These are phyloP conservation scores for Populus alba DNA, from an alignment of 345 rosid genomes.

Conservation along the genomic window DNA sequence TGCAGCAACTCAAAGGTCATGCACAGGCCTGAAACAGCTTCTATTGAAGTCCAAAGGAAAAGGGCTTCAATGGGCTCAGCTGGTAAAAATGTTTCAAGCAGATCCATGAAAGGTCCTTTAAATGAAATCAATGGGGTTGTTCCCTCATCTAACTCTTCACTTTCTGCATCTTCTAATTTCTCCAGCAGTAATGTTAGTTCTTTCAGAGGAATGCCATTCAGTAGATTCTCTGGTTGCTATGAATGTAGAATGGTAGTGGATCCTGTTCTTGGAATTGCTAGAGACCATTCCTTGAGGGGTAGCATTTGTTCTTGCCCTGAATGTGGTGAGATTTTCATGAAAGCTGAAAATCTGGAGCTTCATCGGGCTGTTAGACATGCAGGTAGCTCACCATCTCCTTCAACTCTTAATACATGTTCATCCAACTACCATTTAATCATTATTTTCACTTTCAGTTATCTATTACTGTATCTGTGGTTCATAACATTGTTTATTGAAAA, in stretches of 20 bases:
- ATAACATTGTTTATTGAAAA: not conserved
- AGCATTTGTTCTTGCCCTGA: constrained; percentile 61
- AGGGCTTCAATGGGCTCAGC: constrained; percentile 31
- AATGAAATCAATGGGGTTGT: constrained; percentile 37
- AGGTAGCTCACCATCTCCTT: constrained; percentile 31
- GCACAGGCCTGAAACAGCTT: constrained; percentile 43
- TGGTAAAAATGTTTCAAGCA: constrained; percentile 33
- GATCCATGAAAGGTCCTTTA: constrained; percentile 55
- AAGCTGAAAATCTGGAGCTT: constrained; percentile 64
- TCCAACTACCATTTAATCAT: not conserved
- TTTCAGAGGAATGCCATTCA: constrained; percentile 56
- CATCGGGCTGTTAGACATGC: constrained; percentile 73
- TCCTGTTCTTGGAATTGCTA: constrained; percentile 53
- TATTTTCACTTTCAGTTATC: not conserved
- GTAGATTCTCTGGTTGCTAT: constrained; percentile 73
- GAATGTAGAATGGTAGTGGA: constrained; percentile 82
- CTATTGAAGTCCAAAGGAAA: constrained; percentile 47
- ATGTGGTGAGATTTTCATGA: constrained; percentile 69
- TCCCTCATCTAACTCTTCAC: constrained; percentile 42
- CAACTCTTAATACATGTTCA: not conserved
- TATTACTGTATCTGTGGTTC: not conserved
- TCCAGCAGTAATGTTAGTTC: constrained; percentile 28
- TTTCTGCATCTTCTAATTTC: constrained; percentile 40
- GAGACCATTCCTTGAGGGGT: constrained; percentile 54
- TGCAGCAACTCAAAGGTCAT: constrained; percentile 72